Evolutionary conservation across 441 rosid species (phyloP), one percentile per base, ranked within the genome.

Genomic region (Euphorbia celastroides): DNA sequence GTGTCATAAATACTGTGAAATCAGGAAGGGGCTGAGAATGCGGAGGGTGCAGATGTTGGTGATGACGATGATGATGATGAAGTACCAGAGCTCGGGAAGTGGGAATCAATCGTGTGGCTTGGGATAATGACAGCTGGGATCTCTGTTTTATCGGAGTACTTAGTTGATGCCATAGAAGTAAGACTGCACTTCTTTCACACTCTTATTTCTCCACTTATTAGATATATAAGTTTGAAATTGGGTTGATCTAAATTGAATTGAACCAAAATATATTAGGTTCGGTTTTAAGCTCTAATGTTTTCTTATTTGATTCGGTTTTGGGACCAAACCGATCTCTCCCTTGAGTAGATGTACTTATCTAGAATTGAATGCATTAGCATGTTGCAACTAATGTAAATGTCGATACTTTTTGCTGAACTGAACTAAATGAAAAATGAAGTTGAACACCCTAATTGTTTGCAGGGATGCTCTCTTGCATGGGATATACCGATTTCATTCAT

Each of bases 31-130:
- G 77, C 74, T 78, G 84, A 75, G 65, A 74, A 60, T 36, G 84
- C 70, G 50, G 91, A 83, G 68, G 65, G 34, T 27, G 62, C 64
- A 16, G 83, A 75, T 60, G 76, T 38, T 13, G 88, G 78, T 17
- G 88, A 46, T 10, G 88, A 78, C 16, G 86, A 67, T 7, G 74
- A 67, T 7, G 74, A 71, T 8, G 77, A 69, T 17, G 97, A 90
- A 75, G 72, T 61, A 22, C 97, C 97, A 5, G 96, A 93, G 81
- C 83, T 93, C 51, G 76, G 90, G 26, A 89, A 86, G 74, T 84
- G 86, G 91, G 99, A 93, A 81, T 78, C 97, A 26, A 61, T 93
- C 46, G 74, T 86, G 70, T 93, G 99, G 99, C 93, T 93, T 57
- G 74, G 81, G n/a, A 79, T 89, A 67, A 80, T 93, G 92, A 86